Evolutionary conservation across 495 filamentous ascomycete genomes (phyloP), one percentile per base, ranked within the genome.

Genomic region (Friedmanniomyces simplex): DNA sequence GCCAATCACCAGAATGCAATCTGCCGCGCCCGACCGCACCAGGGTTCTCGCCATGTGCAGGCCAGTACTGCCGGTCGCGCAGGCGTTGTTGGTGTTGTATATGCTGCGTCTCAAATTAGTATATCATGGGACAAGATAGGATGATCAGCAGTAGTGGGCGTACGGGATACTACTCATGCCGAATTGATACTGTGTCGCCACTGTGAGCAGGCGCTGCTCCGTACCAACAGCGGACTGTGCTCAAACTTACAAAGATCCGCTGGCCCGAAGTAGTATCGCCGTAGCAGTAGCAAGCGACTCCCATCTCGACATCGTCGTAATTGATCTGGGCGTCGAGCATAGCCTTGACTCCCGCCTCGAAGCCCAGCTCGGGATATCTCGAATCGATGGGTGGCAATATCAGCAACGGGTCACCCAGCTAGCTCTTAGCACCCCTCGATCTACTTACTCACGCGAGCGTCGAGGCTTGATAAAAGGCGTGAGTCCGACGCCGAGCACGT

Each of bases 1-100:
- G 1, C 93, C 93, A n/a, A 97, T 81, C 8, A 96, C 90, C 39
- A 98, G 72, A 1, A 93, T 82, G 64, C 88, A 94, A 68, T 96
- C 85, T 1, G 87, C 87, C 2, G 80, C 85, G 21, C 90, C 89
- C 63, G 86, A 75, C 10, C 82, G 76, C 58, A 96, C 87, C 74
- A 93, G 76, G 34, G 82, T 86, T 30, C 90, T 78, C 6, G 81
- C 93, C 81, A 97, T 84, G 60, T 83, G 79, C 47, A 97, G 72
- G 25, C 93, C 93, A 0, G 93, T 95, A 0, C 83, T 87, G 1
- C 93, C 93, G 1, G 93, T 97, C 0, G 87, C 86, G 78, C 93
- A 98, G 75, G 96, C 96, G 77, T 98, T 98, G 79, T 96, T 96
- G 66, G 95, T 88, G 67, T 98, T 98, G 77, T 93, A 87, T 67